phyloP scores from a whole-genome alignment of 306 rosid species.

The Lithocarpus polystachyus region DNA sequence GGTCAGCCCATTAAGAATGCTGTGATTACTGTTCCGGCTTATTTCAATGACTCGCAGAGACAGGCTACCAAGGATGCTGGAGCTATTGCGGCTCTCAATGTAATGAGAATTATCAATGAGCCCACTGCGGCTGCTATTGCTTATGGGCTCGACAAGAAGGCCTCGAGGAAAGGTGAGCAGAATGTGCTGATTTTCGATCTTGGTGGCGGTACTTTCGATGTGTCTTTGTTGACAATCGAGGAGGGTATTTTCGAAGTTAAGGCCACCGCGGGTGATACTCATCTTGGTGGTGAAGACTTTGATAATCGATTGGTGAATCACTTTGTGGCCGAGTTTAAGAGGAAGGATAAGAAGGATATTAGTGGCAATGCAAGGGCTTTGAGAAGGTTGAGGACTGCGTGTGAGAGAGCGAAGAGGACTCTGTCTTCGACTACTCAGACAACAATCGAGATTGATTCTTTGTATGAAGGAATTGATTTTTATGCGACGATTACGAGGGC shows the following conservation, averaged over 20 bases:
- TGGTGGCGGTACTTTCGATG: slow-evolving; percentile 82
- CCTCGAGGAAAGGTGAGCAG: slow-evolving; percentile 64
- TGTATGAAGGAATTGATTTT: slow-evolving; percentile 77
- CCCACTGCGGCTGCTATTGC: slow-evolving; percentile 89
- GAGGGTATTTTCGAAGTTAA: slow-evolving; percentile 88
- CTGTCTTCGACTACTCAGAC: slow-evolving; percentile 70
- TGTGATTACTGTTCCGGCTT: slow-evolving; percentile 73
- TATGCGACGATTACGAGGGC: slow-evolving; percentile 75
- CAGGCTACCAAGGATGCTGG: slow-evolving; percentile 90
- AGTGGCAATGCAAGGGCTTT: slow-evolving; percentile 64
- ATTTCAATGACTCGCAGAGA: slow-evolving; percentile 83
- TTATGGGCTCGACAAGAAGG: slow-evolving; percentile 74
- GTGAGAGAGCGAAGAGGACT: slow-evolving; percentile 77
- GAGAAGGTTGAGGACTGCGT: slow-evolving; percentile 72
- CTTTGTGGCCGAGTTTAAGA: slow-evolving; percentile 52
- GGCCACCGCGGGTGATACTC: slow-evolving; percentile 81
- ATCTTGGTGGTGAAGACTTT: slow-evolving; percentile 84
- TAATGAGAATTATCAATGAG: slow-evolving; percentile 70
- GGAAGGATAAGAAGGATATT: slow-evolving; percentile 78
- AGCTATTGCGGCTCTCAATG: slow-evolving; percentile 58
- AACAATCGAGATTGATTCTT: slow-evolving; percentile 69
- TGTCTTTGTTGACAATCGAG: slow-evolving; percentile 62
- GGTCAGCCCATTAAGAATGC: slow-evolving; percentile 65
- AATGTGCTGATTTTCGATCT: slow-evolving; percentile 73
- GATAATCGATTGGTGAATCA: slow-evolving; percentile 84